These are phyloP conservation scores for Mimosa bimucronata DNA, from an alignment of 306 rosid species.

Conservation along the genomic window DNA sequence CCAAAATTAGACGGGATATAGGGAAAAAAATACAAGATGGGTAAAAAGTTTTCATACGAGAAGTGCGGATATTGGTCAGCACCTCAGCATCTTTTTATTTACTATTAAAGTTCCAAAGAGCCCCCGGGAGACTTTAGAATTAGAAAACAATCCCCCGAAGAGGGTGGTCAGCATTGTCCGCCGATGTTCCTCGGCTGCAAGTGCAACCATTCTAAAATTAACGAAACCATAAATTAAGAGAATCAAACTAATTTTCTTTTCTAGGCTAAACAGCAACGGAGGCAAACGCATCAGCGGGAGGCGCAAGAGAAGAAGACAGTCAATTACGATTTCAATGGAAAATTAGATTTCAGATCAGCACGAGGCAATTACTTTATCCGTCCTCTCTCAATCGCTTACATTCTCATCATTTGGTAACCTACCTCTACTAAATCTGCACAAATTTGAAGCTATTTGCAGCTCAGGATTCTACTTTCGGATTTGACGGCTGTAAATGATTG, in stretches of 20 bases:
- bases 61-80: constrained; percentile 23
- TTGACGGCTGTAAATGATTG: background rate
- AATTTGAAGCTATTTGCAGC: background rate
- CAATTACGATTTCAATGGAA: constrained; percentile 19
- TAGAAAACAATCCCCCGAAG: constrained; percentile 5
- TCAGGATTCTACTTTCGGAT: background rate
- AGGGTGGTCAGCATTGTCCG: constrained; percentile 61
- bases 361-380: background rate
- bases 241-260: constrained; percentile 33
- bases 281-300: constrained; percentile 42
- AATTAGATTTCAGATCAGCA: constrained; percentile 12
- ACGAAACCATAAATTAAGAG: constrained; percentile 36
- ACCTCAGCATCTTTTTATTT: constrained; percentile 44
- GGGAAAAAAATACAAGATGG: background rate
- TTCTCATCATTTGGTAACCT: constrained; percentile 23
- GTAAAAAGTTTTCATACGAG: background rate
- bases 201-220: constrained; percentile 65
- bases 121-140: background rate
- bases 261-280: background rate
- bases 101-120: background rate
- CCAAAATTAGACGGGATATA: no score
- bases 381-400: constrained; percentile 25
- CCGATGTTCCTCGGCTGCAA: constrained; percentile 77
- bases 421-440: background rate
- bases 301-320: background rate